Base-by-base conservation (phyloP, 345 rosid genomes). In the Melaleuca quinquenervia region DNA sequence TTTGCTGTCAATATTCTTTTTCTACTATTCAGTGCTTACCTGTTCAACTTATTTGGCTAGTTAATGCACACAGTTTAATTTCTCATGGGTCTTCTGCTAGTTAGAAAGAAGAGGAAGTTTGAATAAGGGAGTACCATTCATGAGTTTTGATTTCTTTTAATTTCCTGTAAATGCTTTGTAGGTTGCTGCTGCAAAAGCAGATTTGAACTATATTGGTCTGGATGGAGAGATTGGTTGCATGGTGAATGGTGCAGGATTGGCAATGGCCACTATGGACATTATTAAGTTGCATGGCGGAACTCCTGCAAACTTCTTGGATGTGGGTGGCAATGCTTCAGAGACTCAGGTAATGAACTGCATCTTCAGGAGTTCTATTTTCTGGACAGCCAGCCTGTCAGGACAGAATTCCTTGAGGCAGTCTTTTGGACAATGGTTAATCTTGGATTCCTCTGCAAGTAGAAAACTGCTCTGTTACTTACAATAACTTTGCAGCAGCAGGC, bases 211-310 rank as follows among this genome's bases (percentile, higher is more conserved):
- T 85, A 98, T 96, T 53, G 99, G 99, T 49, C 89, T 97, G 83
- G 99, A 98, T 89, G 99, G 99, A 82, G 99, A 98, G 93, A 98
- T 98, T 88, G 99, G 99, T 82, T 98, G 99, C 95, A 98, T 98
- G 99, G 99, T 98, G 84, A 98, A 98, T 91, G 99, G 99, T 86
- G 99, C 99, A n/a, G 99, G 99, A 89, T 90, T 98, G 86, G 99
- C 99, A 24, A 98, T 96, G 99, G 99, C 99, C 86, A 95, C 99
- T 36, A 98, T 96, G 99, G 99, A 98, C 91, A 96, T 98, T 70
- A 96, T 98, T 82, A 98, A 98, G 89, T 82, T 98, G 94, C 99
- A 96, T 85, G 99, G 99, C 36, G 99, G 99, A 86, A 98, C 99
- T 82, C 99, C 99, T 49, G 99, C 99, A 85, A 98, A 98, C 92